These are phyloP conservation scores for Microcera coccophila DNA, from an alignment of 2,329 filamentous ascomycete species.

Conservation along the genomic window DNA sequence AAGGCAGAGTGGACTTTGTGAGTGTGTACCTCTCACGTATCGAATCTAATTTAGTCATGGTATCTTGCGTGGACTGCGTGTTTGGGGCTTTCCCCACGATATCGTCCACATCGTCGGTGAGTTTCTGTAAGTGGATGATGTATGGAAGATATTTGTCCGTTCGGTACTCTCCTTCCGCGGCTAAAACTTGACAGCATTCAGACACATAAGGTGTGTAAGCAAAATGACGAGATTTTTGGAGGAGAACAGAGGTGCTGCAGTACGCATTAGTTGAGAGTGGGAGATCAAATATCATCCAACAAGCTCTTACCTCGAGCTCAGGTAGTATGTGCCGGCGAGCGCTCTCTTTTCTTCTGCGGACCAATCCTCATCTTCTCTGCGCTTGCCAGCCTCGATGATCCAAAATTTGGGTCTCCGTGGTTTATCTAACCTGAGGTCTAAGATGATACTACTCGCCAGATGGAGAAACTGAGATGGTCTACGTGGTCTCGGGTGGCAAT, in stretches of 20 bases:
- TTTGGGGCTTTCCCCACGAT: constrained; percentile 11
- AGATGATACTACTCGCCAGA: constrained; percentile 30
- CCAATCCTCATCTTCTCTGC: constrained; percentile 15
- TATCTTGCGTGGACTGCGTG: constrained; percentile 1
- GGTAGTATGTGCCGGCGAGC: constrained; percentile 30
- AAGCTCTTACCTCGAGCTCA: constrained; percentile 27
- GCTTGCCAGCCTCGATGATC: constrained; percentile 24
- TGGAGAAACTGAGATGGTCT: constrained; percentile 29
- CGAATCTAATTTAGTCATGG: constrained; percentile 16
- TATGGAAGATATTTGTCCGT: constrained; percentile 28
- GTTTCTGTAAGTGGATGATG: constrained; percentile 29
- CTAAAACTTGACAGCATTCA: constrained; percentile 23
- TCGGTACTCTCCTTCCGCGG: constrained; percentile 6
- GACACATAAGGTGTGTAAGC: constrained; percentile 27
- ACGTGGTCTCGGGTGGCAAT: constrained; percentile 28
- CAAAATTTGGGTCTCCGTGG: constrained; percentile 27
- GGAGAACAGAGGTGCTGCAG: constrained; percentile 26
- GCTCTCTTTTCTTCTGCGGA: constrained; percentile 29
- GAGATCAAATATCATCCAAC: not conserved
- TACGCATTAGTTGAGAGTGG: rapidly evolving
- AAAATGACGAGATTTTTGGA: constrained; percentile 31
- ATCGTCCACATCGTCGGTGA: constrained; percentile 31
- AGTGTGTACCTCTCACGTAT: constrained; percentile 17
- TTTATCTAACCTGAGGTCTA: constrained; percentile 29
- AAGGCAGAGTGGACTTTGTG: constrained; percentile 24